A percentile compares a stretch with the other conserved stretches of the same genome.
phyloP scores from a whole-genome alignment of 2,329 filamentous ascomycete species.

The Trichoderma asperellum region DNA sequence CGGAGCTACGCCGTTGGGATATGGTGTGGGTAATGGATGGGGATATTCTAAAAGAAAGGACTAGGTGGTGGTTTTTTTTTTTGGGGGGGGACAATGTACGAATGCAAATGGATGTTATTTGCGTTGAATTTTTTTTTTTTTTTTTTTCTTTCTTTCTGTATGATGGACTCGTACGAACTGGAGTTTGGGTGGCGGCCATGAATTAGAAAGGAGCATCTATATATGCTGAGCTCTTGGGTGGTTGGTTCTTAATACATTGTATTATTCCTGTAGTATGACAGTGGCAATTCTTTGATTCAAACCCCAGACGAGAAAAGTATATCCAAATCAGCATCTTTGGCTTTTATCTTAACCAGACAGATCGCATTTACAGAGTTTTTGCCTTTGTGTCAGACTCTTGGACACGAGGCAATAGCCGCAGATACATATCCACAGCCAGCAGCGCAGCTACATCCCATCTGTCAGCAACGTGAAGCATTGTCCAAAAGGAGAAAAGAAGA shows the following conservation, averaged over 20 bases:
- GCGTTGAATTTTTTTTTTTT: background rate
- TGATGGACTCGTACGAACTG: background rate
- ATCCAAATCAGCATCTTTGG: background rate
- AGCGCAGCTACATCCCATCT: constrained; percentile 47
- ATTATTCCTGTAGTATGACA: background rate
- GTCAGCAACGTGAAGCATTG: background rate
- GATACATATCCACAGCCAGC: constrained; percentile 59
- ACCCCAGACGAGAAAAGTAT: background rate
- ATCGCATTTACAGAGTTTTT: constrained; percentile 41
- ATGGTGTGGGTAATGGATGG: constrained; percentile 64
- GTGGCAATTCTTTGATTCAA: background rate
- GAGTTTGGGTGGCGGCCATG: constrained; percentile 26
- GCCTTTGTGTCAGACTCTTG: constrained; percentile 40
- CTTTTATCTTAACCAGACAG: background rate
- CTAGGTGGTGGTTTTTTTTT: background rate
- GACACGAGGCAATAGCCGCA: constrained; percentile 52
- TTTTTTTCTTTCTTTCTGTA: background rate
- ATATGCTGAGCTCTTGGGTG: background rate
- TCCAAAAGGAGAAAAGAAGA: background rate
- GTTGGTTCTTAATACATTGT: constrained; percentile 2
- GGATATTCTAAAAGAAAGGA: constrained; percentile 59
- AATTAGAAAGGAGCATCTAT: background rate
- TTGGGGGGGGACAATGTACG: background rate
- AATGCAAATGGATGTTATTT: background rate
- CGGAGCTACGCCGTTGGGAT: constrained; percentile 61